These are phyloP conservation scores for Pseudonitzschia pungens DNA, from an alignment of 108 stramenopile genomes.

Conservation along the genomic window DNA sequence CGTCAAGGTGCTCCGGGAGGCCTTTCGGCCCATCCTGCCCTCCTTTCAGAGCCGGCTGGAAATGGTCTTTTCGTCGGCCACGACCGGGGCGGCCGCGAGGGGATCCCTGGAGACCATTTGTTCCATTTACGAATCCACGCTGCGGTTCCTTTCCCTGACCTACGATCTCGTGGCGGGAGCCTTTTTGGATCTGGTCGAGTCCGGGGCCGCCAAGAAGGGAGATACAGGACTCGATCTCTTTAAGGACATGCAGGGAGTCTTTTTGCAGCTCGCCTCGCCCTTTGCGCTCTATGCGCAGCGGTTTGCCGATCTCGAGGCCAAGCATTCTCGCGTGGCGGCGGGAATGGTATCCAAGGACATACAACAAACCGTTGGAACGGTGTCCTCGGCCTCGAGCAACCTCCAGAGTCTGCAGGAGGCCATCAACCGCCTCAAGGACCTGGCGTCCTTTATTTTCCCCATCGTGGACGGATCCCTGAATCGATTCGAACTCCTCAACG, in stretches of 20 bases:
- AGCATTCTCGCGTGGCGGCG: slow-evolving; percentile 54
- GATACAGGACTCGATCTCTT: slow-evolving; percentile 44
- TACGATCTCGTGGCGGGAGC: slow-evolving; percentile 72
- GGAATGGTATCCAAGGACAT: slow-evolving; percentile 61
- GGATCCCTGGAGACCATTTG: slow-evolving; percentile 72
- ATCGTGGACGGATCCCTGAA: slow-evolving; percentile 62
- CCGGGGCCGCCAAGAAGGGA: slow-evolving; percentile 20
- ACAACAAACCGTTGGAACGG: slow-evolving; percentile 46
- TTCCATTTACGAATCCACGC: slow-evolving; percentile 68
- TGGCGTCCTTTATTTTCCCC: slow-evolving; percentile 74
- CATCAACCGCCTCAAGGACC: slow-evolving; percentile 57
- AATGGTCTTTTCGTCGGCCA: slow-evolving; percentile 75
- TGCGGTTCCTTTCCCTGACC: slow-evolving; percentile 77
- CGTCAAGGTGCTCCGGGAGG: slow-evolving; percentile 63
- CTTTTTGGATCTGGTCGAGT: slow-evolving; percentile 54
- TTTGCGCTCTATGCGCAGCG: slow-evolving; percentile 62
- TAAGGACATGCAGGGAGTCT: slow-evolving; percentile 41
- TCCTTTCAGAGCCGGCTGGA: slow-evolving; percentile 71
- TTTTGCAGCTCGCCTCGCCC: slow-evolving; percentile 65
- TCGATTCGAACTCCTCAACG: slow-evolving; percentile 77
- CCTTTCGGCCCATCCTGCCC: slow-evolving; percentile 74
- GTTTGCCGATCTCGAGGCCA: slow-evolving; percentile 60
- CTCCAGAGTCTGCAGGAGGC: slow-evolving; percentile 52
- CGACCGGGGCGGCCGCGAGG: slow-evolving; percentile 5
- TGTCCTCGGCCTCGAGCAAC: slow-evolving; percentile 5